Base-by-base conservation (phyloP, 1,139 yeast species). In the Saccharomyces uvarum region DNA sequence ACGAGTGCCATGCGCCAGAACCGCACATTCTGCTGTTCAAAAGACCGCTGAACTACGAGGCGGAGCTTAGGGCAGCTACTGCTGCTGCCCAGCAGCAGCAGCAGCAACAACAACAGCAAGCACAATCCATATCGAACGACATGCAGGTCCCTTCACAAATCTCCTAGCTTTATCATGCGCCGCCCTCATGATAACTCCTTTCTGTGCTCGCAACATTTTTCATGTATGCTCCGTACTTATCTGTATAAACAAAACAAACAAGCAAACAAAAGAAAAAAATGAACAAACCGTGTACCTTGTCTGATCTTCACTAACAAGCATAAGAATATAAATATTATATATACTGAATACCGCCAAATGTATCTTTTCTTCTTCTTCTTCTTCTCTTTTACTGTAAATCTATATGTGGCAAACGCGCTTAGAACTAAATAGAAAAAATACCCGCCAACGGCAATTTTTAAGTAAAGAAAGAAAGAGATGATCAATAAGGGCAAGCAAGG, bases 1-100 rank as follows among this genome's bases (percentile, higher is more conserved):
- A 93, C 69, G 99, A 93, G 68, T 91, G 97, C 52, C 99, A 95
- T 72, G 86, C 97, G 0, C 99, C 99, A 38, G 99, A 95, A 71
- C 99, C 99, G 28, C 99, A 95, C 69, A 93, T 95, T 59, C 75
- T 95, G 59, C 77, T 95, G 60, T 95, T 95, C 76, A 93, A 91
- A 70, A 77, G 89, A 65, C 80, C 85, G n/a, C 60, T 70, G 54
- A 66, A 68, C 51, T 70, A 65, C 57, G 72, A 69, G 52, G 65
- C 66, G 14, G 71, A 67, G 51, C 55, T 66, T 47, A 63, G 70
- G 52, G 69, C 70, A 3, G 66, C 65, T 14, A 63, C 63, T 9
- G 66, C 67, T 29, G 65, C 64, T 7, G 63, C 61, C 9, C 57
- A 59, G 2, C 65, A 60, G 52, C 65, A 59, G 50, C 66, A 63